phyloP scores from a whole-genome alignment of 441 rosid genomes.

The Populus hybrid region DNA sequence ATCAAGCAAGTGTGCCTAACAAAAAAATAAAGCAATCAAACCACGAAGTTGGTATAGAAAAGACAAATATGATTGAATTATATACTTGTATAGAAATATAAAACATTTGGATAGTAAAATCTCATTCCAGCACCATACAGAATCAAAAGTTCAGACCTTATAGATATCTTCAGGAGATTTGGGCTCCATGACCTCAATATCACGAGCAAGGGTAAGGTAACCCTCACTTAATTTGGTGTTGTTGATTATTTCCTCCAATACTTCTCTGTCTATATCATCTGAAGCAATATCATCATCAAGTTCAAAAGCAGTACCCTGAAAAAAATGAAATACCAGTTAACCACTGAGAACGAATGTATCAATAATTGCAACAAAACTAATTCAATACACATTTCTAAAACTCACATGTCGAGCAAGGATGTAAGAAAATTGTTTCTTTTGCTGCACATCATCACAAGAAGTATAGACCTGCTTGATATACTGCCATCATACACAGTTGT shows the following conservation, averaged over 20 bases:
- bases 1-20: slow-evolving; percentile 93
- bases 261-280: slow-evolving; percentile 60
- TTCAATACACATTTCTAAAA: not conserved
- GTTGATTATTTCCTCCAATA: slow-evolving; percentile 80
- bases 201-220: slow-evolving; percentile 94
- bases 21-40: slow-evolving; percentile 13
- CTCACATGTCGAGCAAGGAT: slow-evolving; percentile 93
- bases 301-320: slow-evolving; percentile 73
- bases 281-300: slow-evolving; percentile 68
- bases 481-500: slow-evolving; percentile 45
- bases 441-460: slow-evolving; percentile 57
- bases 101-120: not conserved
- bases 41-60: slow-evolving; percentile 9
- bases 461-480: slow-evolving; percentile 77
- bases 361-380: not conserved
- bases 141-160: slow-evolving; percentile 49
- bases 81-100: not conserved
- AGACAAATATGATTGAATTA: not conserved
- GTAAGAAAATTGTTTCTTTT: slow-evolving; percentile 85
- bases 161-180: slow-evolving; percentile 96
- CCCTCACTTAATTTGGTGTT: slow-evolving; percentile 78
- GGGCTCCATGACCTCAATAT: slow-evolving; percentile 99
- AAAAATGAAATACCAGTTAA: slow-evolving; percentile 8
- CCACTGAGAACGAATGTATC: not conserved
- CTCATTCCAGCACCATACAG: not conserved